phyloP scores from a whole-genome alignment of 768 basidiomycete species.

The Polyporus arcularius region DNA sequence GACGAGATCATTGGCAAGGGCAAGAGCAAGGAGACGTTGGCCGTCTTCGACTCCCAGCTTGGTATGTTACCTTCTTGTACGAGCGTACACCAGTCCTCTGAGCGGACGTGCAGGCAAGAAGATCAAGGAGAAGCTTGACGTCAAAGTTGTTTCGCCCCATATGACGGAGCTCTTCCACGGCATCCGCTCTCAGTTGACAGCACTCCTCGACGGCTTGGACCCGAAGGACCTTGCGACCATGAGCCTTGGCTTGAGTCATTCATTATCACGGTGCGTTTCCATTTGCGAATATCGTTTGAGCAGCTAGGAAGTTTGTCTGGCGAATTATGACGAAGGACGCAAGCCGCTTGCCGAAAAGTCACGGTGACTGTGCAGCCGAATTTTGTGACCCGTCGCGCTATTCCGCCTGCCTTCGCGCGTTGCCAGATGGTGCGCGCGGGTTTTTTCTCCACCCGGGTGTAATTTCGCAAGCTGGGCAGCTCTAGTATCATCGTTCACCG shows the following conservation, averaged over 20 bases:
- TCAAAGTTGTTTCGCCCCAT: slow-evolving; percentile 64
- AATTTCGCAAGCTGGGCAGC: no score
- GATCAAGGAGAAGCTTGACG: slow-evolving; percentile 92
- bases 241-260: slow-evolving; percentile 97
- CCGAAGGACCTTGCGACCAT: slow-evolving; percentile 95
- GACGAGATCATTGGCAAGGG: slow-evolving; percentile 87
- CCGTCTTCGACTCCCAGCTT: slow-evolving; percentile 89
- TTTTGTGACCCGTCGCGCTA: no score
- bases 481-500: no score
- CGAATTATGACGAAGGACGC: no score
- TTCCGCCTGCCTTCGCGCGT: no score
- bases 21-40: slow-evolving; percentile 81
- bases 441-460: no score
- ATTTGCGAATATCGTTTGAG: no score
- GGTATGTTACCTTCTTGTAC: slow-evolving; percentile 52
- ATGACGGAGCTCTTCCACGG: slow-evolving; percentile 89
- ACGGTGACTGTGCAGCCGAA: no score
- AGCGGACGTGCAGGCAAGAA: slow-evolving; percentile 56
- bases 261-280: slow-evolving; percentile 76
- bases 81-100: neutral
- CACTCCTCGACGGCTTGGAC: slow-evolving; percentile 87
- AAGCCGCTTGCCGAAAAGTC: no score
- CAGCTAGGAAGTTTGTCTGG: no score
- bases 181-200: slow-evolving; percentile 85
- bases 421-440: no score